These are phyloP conservation scores for Chlorella sp. DNA, from an alignment of 139 green algal genomes.

Conservation along the genomic window DNA sequence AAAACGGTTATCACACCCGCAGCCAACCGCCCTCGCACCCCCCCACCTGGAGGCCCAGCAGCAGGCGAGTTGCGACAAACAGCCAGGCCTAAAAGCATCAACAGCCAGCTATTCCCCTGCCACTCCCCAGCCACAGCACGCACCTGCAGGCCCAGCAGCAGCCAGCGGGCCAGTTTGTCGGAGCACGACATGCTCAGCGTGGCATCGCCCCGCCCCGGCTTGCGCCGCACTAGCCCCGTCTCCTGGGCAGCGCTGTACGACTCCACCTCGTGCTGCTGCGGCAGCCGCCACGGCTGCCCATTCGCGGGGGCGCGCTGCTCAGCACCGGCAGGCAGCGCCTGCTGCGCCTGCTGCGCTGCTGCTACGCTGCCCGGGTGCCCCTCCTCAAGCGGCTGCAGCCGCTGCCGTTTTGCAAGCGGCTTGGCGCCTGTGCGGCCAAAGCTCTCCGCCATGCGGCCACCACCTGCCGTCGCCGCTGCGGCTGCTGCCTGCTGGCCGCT, in stretches of 20 bases:
- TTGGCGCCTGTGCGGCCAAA: conserved; percentile 60
- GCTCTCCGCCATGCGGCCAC: too few species aligned
- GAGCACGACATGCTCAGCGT: conserved; percentile 94
- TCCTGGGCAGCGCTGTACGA: conserved; percentile 50
- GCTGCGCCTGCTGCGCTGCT: background rate
- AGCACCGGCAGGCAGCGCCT: too few species aligned
- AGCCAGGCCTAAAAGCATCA: background rate
- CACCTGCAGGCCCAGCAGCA: conserved; percentile 77
- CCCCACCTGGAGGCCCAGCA: too few species aligned
- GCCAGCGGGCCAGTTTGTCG: conserved; percentile 95
- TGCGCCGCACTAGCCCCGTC: conserved; percentile 73
- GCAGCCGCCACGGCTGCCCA: conserved; percentile 32
- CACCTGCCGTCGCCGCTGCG: background rate
- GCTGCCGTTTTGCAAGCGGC: conserved; percentile 31
- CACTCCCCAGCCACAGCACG: background rate
- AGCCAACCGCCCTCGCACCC: too few species aligned
- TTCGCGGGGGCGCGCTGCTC: background rate
- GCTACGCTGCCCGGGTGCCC: background rate
- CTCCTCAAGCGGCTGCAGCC: background rate
- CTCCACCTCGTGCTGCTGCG: conserved; percentile 74
- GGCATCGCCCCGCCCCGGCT: conserved; percentile 88
- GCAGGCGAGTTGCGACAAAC: background rate
- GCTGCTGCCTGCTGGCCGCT: background rate
- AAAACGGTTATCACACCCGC: too few species aligned
- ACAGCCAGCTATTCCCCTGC: background rate